These are phyloP conservation scores for Apiotrichum gracile DNA, from an alignment of 1,284 basidiomycete genomes.

Conservation along the genomic window DNA sequence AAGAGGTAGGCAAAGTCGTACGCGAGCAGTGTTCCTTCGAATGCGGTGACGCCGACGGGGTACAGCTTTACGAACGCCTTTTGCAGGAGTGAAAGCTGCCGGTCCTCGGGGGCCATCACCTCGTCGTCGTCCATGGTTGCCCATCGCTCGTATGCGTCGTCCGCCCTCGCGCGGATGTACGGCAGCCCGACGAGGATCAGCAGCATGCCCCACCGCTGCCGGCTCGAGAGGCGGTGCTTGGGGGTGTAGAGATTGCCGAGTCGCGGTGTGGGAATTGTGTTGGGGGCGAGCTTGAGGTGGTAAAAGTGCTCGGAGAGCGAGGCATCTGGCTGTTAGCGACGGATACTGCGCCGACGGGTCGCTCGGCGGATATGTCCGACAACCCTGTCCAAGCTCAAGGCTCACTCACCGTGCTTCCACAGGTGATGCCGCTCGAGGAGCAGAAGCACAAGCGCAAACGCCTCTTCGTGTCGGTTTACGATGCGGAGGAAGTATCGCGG, in stretches of 20 bases:
- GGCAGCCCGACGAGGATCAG: conserved; percentile 79
- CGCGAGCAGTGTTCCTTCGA: conserved; percentile 73
- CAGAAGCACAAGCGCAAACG: conserved; percentile 82
- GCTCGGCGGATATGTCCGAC: too few species aligned
- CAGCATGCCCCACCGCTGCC: conserved; percentile 57
- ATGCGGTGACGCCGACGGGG: conserved; percentile 70
- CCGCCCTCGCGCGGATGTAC: conserved; percentile 79
- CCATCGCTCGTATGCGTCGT: conserved; percentile 83
- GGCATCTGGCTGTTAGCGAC: conserved; percentile 27
- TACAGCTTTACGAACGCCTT: conserved; percentile 62
- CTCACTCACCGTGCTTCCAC: conserved; percentile 61
- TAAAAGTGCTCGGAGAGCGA: conserved; percentile 47
- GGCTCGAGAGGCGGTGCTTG: conserved; percentile 20
- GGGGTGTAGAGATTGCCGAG: conserved; percentile 11
- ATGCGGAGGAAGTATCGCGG: conserved; percentile 86
- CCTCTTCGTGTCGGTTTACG: conserved; percentile 93
- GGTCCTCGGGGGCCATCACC: conserved; percentile 7
- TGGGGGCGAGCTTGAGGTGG: conserved; percentile 27
- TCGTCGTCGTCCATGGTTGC: conserved; percentile 19
- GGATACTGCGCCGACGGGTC: neutral
- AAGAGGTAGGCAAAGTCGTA: conserved; percentile 90
- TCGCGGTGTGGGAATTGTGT: conserved; percentile 27
- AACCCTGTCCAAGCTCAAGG: neutral
- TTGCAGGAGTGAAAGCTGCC: conserved; percentile 29
- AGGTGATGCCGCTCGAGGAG: conserved; percentile 89